Evolutionary conservation across 306 rosid genomes (phyloP).

Genomic region (Sechiopsis laciniata): DNA sequence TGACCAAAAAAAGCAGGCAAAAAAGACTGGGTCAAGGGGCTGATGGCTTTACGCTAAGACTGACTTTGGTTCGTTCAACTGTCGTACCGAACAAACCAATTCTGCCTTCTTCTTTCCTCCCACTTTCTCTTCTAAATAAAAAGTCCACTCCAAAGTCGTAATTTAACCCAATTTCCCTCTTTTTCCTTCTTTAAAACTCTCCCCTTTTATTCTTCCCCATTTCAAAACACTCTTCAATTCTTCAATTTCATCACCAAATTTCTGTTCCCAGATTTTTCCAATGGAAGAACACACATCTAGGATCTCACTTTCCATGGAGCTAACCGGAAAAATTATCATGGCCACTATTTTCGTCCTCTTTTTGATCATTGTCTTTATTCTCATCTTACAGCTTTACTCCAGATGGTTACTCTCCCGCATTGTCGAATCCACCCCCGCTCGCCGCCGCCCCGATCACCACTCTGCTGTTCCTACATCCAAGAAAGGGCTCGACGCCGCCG

Average conservation of each 20-base stretch:
- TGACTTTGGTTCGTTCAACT: slow-evolving; percentile 9
- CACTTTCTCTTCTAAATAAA: not conserved
- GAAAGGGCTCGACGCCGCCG: slow-evolving; percentile 57
- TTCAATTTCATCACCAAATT: too few species aligned
- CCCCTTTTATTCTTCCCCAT: not conserved
- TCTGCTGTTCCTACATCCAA: slow-evolving; percentile 29
- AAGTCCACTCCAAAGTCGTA: not conserved
- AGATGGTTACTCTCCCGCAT: slow-evolving; percentile 57
- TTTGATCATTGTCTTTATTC: slow-evolving; percentile 53
- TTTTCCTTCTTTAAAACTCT: not conserved
- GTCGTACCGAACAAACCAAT: not conserved
- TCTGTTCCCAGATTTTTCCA: not conserved
- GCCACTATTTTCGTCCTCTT: slow-evolving; percentile 61
- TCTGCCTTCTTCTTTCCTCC: not conserved
- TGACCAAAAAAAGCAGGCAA: slow-evolving; percentile 14
- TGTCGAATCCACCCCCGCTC: slow-evolving; percentile 30
- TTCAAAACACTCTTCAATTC: not conserved
- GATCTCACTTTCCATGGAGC: slow-evolving; percentile 32
- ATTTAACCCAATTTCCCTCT: not conserved
- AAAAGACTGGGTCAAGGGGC: slow-evolving; percentile 16
- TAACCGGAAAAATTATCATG: slow-evolving; percentile 68
- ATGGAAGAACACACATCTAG: slow-evolving; percentile 35
- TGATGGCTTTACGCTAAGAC: not conserved
- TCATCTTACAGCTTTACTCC: slow-evolving; percentile 70
- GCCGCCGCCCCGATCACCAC: slow-evolving; percentile 62